A percentile compares a stretch with the other conserved stretches of the same genome.
phyloP scores from a whole-genome alignment of 2,329 filamentous ascomycete genomes.

The Colletotrichum lindemuthianum region DNA sequence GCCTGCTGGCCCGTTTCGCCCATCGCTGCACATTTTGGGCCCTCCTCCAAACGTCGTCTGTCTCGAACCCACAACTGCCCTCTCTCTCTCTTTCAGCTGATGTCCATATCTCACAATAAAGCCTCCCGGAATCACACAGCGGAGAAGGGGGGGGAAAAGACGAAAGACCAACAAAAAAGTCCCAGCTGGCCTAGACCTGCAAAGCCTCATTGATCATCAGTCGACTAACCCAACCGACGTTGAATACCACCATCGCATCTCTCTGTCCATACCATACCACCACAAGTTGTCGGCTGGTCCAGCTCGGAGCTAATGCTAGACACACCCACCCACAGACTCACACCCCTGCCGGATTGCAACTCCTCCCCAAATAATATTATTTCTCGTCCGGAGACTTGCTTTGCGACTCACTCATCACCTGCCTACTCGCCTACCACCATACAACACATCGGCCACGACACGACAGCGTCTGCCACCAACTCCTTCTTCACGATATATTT shows the following conservation, averaged over 20 bases:
- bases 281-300: slow-evolving; percentile 34
- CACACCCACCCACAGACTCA: slow-evolving; percentile 38
- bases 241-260: slow-evolving; percentile 23
- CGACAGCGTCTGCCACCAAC: slow-evolving; percentile 13
- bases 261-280: slow-evolving; percentile 8
- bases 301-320: slow-evolving; percentile 34
- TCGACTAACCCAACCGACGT: slow-evolving; percentile 31
- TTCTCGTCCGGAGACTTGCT: slow-evolving; percentile 35
- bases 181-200: slow-evolving; percentile 31
- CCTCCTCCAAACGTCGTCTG: slow-evolving; percentile 24
- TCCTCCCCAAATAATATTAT: slow-evolving; percentile 40
- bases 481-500: slow-evolving; percentile 39
- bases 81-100: slow-evolving; percentile 25
- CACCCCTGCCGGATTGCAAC: slow-evolving; percentile 37
- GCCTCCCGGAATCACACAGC: slow-evolving; percentile 11
- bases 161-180: slow-evolving; percentile 13
- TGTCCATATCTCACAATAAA: slow-evolving; percentile 16
- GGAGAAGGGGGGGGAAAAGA: neutral
- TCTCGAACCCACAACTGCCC: slow-evolving; percentile 31
- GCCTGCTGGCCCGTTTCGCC: slow-evolving; percentile 32
- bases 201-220: slow-evolving; percentile 30
- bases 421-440: slow-evolving; percentile 20
- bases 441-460: slow-evolving; percentile 21
- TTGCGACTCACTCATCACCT: slow-evolving; percentile 36
- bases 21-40: slow-evolving; percentile 31